Evolutionary conservation across 352 stramenopile species (phyloP).

Genomic region (Globisporangium splendens): DNA sequence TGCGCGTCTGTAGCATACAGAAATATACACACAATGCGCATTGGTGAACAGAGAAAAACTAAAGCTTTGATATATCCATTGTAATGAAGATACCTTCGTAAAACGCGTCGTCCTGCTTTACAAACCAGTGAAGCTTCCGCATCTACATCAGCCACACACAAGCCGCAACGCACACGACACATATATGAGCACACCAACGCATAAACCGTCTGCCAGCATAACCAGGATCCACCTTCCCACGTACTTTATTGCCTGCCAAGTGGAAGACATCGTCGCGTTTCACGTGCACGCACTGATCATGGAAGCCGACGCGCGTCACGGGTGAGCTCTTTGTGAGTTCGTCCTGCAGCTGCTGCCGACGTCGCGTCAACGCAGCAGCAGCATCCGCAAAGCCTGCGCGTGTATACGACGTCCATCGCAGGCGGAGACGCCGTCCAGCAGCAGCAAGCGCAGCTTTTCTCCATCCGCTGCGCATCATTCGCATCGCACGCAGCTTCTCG

Average conservation of each 20-base stretch:
- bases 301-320: constrained; percentile 64
- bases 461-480: neutral
- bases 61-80: neutral
- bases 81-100: constrained; percentile 29
- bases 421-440: neutral
- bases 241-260: constrained; percentile 83
- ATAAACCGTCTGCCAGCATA: no score
- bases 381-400: no score
- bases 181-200: no score
- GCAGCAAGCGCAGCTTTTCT: neutral
- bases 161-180: neutral
- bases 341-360: neutral
- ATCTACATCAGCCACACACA: constrained; percentile 34
- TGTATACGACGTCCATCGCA: neutral
- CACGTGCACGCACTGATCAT: constrained; percentile 66
- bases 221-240: neutral
- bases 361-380: no score
- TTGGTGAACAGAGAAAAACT: neutral
- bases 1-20: constrained; percentile 26
- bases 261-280: constrained; percentile 82
- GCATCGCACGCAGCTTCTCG: neutral
- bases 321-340: constrained; percentile 25
- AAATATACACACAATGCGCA: neutral
- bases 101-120: constrained; percentile 60
- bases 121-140: constrained; percentile 80